A percentile compares a stretch with the other conserved stretches of the same genome.
Evolutionary conservation across 1,139 yeast species (phyloP).

Genomic region (Lodderomyces orthopsilosis): DNA sequence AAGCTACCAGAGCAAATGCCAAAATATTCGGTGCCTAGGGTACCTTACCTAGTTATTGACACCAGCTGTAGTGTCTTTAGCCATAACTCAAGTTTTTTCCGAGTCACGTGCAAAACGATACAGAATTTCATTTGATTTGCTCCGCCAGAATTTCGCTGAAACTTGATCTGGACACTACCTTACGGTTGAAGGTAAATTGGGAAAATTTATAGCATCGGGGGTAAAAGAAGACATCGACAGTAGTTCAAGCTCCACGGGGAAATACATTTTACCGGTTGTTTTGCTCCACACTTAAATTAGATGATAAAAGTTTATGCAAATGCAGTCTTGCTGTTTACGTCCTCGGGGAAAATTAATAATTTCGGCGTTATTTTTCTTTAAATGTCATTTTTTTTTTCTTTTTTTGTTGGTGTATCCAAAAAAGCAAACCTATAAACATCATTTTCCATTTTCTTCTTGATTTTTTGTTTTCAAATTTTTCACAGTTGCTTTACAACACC

Average conservation of each 20-base stretch:
- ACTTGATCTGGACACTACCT: background rate
- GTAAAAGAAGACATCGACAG: background rate
- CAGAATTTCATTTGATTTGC: background rate
- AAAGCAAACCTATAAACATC: no score
- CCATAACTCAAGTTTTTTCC: no score
- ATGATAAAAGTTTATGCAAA: background rate
- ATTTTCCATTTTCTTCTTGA: no score
- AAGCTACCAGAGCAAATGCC: no score
- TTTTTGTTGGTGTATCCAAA: background rate
- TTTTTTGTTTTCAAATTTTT: no score
- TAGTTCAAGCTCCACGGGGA: no score
- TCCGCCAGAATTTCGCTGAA: constrained; percentile 1
- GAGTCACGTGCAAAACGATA: background rate
- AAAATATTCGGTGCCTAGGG: no score
- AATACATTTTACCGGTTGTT: no score
- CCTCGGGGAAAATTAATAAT: background rate
- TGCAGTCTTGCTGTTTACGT: background rate
- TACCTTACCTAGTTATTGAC: no score
- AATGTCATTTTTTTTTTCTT: background rate
- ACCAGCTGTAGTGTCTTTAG: no score
- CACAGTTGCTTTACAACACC: no score
- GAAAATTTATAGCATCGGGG: background rate
- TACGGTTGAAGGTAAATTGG: no score
- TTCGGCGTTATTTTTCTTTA: background rate
- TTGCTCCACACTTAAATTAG: background rate